phyloP scores from a whole-genome alignment of 202 grass and related monocot genomes.

The Carex arenaria region DNA sequence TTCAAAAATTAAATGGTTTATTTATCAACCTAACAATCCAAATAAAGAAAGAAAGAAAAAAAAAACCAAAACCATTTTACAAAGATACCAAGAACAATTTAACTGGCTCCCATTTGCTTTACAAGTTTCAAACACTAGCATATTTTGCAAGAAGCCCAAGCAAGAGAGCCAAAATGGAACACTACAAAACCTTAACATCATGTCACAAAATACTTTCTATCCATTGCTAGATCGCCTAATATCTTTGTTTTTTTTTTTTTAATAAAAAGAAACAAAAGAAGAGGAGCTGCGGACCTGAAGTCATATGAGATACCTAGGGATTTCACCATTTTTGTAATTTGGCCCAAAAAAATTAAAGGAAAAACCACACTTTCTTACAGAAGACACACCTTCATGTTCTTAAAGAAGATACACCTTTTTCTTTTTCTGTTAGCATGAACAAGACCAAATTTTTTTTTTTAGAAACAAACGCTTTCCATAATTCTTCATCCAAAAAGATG shows the following conservation, averaged over 20 bases:
- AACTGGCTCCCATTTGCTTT: background rate
- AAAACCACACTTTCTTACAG: background rate
- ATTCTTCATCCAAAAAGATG: conserved; percentile 50
- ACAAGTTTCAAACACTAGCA: background rate
- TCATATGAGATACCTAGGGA: background rate
- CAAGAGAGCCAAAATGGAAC: background rate
- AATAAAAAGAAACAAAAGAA: background rate
- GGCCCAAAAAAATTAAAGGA: background rate
- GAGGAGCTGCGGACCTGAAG: background rate
- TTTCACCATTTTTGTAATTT: background rate
- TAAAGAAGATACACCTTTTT: background rate
- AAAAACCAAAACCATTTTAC: background rate
- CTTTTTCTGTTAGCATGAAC: conserved; percentile 2
- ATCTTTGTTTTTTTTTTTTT: conserved; percentile 2
- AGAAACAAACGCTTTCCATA: background rate
- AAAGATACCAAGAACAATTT: conserved; percentile 8
- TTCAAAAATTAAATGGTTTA: background rate
- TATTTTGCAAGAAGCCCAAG: background rate
- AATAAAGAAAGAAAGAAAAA: background rate
- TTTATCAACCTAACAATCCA: background rate
- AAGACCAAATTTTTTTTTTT: conserved; percentile 6
- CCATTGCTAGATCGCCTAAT: background rate
- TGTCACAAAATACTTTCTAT: background rate
- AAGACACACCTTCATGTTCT: background rate
- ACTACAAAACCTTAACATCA: conserved; percentile 8